Evolutionary conservation across 176 grass and related monocot species (phyloP).

Genomic region (Oryza brachyantha): DNA sequence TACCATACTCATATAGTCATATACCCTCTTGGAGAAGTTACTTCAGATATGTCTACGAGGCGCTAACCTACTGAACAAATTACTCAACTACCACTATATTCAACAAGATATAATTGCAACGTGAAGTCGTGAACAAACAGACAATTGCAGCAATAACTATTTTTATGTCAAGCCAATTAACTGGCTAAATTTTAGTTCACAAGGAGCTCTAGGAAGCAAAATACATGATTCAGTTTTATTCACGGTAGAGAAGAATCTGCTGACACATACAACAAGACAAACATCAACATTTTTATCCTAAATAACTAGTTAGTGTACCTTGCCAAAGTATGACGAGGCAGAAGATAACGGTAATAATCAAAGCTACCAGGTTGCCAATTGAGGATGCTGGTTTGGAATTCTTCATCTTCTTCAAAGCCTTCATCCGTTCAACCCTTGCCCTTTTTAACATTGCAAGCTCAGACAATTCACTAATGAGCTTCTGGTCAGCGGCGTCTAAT

Average conservation of each 20-base stretch:
- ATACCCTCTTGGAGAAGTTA: neutral
- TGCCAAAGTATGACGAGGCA: conserved; percentile 83
- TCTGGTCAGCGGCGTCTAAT: conserved; percentile 62
- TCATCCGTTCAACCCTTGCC: conserved; percentile 78
- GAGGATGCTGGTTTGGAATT: conserved; percentile 53
- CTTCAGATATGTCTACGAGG: neutral
- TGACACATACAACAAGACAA: neutral
- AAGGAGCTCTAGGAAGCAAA: neutral
- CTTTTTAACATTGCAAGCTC: conserved; percentile 61
- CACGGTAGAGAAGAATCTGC: neutral
- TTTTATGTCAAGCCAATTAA: neutral
- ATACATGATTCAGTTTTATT: neutral
- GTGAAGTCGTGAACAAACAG: neutral
- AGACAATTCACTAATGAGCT: conserved; percentile 67
- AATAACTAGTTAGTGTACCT: conserved; percentile 41
- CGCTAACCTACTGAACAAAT: neutral
- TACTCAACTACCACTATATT: neutral
- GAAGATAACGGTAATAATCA: conserved; percentile 68
- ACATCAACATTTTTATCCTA: neutral
- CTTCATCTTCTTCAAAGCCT: conserved; percentile 64
- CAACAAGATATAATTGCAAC: neutral
- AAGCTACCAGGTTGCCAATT: conserved; percentile 51
- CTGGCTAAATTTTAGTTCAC: neutral
- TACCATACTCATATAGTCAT: neutral
- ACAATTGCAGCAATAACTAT: neutral